A percentile compares a stretch with the other conserved stretches of the same genome.
phyloP scores from a whole-genome alignment of 495 filamentous ascomycete species.

The Saxophila tyrrhenica region DNA sequence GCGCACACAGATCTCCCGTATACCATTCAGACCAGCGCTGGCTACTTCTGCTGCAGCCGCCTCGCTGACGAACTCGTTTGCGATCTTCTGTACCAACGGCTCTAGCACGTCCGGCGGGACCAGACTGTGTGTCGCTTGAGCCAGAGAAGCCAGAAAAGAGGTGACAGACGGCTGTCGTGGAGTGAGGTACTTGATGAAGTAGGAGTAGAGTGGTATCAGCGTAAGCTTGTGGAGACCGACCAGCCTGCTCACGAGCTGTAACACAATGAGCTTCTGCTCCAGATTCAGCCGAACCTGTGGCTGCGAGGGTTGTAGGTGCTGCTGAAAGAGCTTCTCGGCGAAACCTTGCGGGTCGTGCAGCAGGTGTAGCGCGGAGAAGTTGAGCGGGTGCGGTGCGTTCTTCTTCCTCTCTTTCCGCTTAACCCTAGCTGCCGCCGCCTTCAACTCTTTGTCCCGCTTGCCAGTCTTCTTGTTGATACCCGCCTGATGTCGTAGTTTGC shows the following conservation, averaged over 20 bases:
- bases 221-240: slow-evolving; percentile 87
- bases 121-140: slow-evolving; percentile 80
- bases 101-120: slow-evolving; percentile 91
- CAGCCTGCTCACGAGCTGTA: slow-evolving; percentile 81
- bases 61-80: slow-evolving; percentile 96
- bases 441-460: slow-evolving; percentile 67
- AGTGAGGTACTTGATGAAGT: slow-evolving; percentile 73
- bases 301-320: slow-evolving; percentile 78
- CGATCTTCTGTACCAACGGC: slow-evolving; percentile 86
- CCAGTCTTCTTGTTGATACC: slow-evolving; percentile 92
- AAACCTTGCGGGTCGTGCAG: slow-evolving; percentile 94
- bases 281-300: slow-evolving; percentile 59
- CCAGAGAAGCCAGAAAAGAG: slow-evolving; percentile 83
- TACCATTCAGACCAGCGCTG: slow-evolving; percentile 85
- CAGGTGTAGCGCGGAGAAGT: slow-evolving; percentile 97
- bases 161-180: slow-evolving; percentile 89
- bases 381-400: slow-evolving; percentile 70
- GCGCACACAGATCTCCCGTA: slow-evolving; percentile 82
- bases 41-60: slow-evolving; percentile 83
- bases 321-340: slow-evolving; percentile 79
- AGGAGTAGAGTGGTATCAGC: slow-evolving; percentile 73
- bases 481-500: slow-evolving; percentile 67
- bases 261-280: slow-evolving; percentile 78
- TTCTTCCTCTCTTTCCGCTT: slow-evolving; percentile 81
- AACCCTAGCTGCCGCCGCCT: slow-evolving; percentile 64